Evolutionary conservation across 2,329 filamentous ascomycete genomes (phyloP).

Genomic region (Clonostachys byssicola): DNA sequence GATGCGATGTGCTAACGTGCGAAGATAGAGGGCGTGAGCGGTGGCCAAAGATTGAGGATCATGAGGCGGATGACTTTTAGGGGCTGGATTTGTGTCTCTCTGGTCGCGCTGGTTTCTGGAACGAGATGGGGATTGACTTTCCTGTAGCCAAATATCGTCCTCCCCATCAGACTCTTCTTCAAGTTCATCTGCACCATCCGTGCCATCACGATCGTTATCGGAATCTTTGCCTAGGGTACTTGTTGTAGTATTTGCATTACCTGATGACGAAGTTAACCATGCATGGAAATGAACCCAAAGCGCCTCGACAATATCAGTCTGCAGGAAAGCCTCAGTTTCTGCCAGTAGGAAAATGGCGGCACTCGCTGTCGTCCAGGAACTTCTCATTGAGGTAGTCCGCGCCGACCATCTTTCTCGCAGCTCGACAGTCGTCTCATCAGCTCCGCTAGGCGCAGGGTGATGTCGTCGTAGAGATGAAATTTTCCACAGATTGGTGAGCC

Average conservation of each 20-base stretch:
- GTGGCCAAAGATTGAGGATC: slow-evolving; percentile 82
- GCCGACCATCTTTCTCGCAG: slow-evolving; percentile 61
- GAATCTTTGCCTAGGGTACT: too few species aligned
- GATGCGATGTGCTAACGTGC: slow-evolving; percentile 60
- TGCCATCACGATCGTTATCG: too few species aligned
- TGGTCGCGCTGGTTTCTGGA: background rate
- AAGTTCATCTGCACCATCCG: background rate
- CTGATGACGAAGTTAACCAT: slow-evolving; percentile 54
- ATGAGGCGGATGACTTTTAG: slow-evolving; percentile 30
- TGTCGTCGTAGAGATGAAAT: slow-evolving; percentile 73
- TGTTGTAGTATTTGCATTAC: background rate
- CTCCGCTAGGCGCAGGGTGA: slow-evolving; percentile 65
- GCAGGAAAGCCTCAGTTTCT: slow-evolving; percentile 83
- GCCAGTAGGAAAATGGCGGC: slow-evolving; percentile 86
- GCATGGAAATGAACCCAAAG: slow-evolving; percentile 75
- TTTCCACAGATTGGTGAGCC: slow-evolving; percentile 83
- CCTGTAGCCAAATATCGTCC: slow-evolving; percentile 20
- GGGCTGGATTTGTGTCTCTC: background rate
- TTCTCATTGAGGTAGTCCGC: slow-evolving; percentile 67
- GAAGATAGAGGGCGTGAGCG: slow-evolving; percentile 75
- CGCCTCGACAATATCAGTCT: slow-evolving; percentile 80
- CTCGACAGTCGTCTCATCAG: slow-evolving; percentile 54
- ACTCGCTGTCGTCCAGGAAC: slow-evolving; percentile 85
- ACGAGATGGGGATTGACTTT: slow-evolving; percentile 9
- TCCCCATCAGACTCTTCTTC: slow-evolving; percentile 5